Percentiles rank a stretch among this genome's conserved stretches.
Evolutionary conservation across 306 rosid genomes (phyloP).

Genomic region (Gleditsia sinensis): DNA sequence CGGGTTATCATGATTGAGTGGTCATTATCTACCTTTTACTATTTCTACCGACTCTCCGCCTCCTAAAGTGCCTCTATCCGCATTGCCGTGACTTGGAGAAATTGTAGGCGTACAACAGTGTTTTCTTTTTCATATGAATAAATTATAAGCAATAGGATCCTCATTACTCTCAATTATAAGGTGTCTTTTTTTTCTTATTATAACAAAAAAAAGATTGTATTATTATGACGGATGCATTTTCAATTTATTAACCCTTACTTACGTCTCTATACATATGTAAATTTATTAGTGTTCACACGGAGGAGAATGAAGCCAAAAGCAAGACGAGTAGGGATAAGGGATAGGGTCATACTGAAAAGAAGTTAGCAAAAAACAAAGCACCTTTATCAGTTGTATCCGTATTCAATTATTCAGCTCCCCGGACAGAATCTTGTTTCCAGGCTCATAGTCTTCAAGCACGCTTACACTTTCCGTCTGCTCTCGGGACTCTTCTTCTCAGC

Average conservation of each 20-base stretch:
- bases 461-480: background rate
- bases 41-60: background rate
- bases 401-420: background rate
- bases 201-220: too few relatives aligned
- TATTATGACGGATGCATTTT: too few relatives aligned
- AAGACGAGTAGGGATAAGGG: background rate
- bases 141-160: too few relatives aligned
- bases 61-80: too few relatives aligned
- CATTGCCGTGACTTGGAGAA: too few relatives aligned
- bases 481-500: background rate
- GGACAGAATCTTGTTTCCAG: background rate
- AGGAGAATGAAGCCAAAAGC: background rate
- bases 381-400: background rate
- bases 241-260: background rate
- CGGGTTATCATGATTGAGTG: slow-evolving; percentile 11
- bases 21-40: slow-evolving; percentile 16
- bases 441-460: slow-evolving; percentile 13
- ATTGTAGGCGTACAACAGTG: background rate
- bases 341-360: background rate
- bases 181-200: too few relatives aligned
- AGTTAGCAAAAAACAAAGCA: background rate
- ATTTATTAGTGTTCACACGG: background rate
- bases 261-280: background rate
- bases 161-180: too few relatives aligned
- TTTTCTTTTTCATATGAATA: too few relatives aligned